These are phyloP conservation scores for Phaffomyces antillensis DNA, from an alignment of 805 yeast genomes.

Conservation along the genomic window DNA sequence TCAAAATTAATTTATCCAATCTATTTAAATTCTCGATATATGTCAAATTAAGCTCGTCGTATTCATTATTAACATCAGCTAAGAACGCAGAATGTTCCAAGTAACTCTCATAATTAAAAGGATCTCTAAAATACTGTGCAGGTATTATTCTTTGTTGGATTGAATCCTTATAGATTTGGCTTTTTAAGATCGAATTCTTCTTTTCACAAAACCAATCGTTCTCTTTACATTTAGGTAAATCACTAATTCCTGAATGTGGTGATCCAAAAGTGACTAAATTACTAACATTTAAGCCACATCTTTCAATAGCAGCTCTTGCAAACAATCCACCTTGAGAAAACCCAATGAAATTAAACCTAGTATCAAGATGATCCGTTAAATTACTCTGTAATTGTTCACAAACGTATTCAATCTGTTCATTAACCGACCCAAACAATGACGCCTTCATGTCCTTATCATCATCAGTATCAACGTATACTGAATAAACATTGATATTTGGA, in stretches of 20 bases:
- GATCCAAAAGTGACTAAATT: conserved; percentile 70
- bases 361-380: conserved; percentile 34
- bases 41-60: conserved; percentile 24
- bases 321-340: conserved; percentile 84
- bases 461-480: conserved; percentile 44
- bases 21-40: conserved; percentile 37
- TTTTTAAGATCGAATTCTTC: conserved; percentile 46
- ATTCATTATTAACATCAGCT: conserved; percentile 64
- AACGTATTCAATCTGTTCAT: conserved; percentile 44
- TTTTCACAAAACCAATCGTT: conserved; percentile 53
- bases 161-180: conserved; percentile 51
- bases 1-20: conserved; percentile 50
- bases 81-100: conserved; percentile 49
- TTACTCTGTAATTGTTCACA: conserved; percentile 42
- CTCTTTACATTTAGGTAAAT: conserved; percentile 52
- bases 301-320: conserved; percentile 57
- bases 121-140: conserved; percentile 74
- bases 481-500: conserved; percentile 48
- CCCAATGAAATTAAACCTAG: conserved; percentile 70
- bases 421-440: conserved; percentile 54
- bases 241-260: conserved; percentile 72
- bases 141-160: conserved; percentile 55
- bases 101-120: conserved; percentile 44
- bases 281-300: conserved; percentile 41
- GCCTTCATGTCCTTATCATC: conserved; percentile 45